These are phyloP conservation scores for Rusavskia elegans DNA, from an alignment of 495 filamentous ascomycete genomes.

Conservation along the genomic window DNA sequence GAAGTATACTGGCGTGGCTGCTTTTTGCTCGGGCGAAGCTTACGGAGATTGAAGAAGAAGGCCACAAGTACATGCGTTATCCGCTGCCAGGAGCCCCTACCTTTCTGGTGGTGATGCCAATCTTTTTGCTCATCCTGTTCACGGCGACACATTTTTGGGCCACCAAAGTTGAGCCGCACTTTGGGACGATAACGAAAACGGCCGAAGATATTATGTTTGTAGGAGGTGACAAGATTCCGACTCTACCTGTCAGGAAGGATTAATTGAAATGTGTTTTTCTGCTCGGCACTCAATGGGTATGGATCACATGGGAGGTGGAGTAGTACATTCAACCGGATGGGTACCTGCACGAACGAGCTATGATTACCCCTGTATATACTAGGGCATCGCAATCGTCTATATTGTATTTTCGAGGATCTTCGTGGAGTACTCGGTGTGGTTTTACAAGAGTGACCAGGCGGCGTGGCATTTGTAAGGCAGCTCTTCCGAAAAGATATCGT, in stretches of 20 bases:
- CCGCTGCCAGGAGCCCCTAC: conserved; percentile 25
- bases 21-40: conserved; percentile 39
- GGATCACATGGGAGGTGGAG: not conserved
- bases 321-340: too few relatives aligned
- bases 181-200: conserved; percentile 42
- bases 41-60: conserved; percentile 26
- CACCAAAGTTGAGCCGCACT: conserved; percentile 47
- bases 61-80: conserved; percentile 20
- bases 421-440: too few relatives aligned
- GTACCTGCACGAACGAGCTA: too few relatives aligned
- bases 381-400: too few relatives aligned
- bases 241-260: conserved; percentile 20
- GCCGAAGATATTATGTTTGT: conserved; percentile 39
- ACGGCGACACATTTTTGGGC: conserved; percentile 45
- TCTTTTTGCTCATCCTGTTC: conserved; percentile 45
- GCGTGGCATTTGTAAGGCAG: too few relatives aligned
- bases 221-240: conserved; percentile 28
- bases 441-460: too few relatives aligned
- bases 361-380: too few relatives aligned
- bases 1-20: conserved; percentile 47
- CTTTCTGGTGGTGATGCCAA: conserved; percentile 31
- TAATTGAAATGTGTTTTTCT: not conserved
- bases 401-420: too few relatives aligned
- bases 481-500: too few relatives aligned
- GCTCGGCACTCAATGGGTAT: not conserved